These are phyloP conservation scores for Thraustochytrium sp. DNA, from an alignment of 352 stramenopile species.

Conservation along the genomic window DNA sequence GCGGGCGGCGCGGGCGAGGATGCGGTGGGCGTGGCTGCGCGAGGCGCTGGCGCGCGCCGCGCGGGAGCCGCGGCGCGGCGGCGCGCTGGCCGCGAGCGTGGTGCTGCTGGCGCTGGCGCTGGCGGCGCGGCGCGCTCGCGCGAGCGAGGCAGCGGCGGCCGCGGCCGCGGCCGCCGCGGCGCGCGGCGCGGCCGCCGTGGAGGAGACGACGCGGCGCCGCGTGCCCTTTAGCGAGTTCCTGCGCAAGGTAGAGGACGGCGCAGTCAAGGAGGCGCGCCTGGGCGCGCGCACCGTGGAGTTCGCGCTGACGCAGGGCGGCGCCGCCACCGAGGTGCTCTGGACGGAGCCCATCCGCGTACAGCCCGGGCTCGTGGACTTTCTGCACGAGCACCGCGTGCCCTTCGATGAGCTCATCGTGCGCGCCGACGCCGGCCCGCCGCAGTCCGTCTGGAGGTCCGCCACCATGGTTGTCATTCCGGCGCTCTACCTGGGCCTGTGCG, in stretches of 20 bases:
- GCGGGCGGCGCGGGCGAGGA: too few relatives aligned
- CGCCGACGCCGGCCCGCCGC: background rate
- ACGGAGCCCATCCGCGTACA: constrained; percentile 12
- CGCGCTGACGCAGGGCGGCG: background rate
- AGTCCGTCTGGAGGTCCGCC: background rate
- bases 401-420: constrained; percentile 18
- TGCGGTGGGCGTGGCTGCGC: background rate
- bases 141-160: background rate
- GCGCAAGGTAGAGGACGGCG: background rate
- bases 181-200: background rate
- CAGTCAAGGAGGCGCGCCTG: background rate
- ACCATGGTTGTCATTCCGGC: constrained; percentile 1
- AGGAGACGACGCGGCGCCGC: background rate
- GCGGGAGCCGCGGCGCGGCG: background rate
- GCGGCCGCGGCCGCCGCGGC: background rate
- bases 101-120: background rate
- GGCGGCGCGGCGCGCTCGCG: background rate
- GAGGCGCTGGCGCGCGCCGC: background rate
- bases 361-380: constrained; percentile 22
- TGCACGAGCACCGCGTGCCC: constrained; percentile 21
- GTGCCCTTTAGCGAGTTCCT: constrained; percentile 30
- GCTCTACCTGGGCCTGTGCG: background rate
- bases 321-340: background rate
- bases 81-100: background rate
- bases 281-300: background rate